Evolutionary conservation across 805 yeast species (phyloP).

Genomic region (Candida oleophila): DNA sequence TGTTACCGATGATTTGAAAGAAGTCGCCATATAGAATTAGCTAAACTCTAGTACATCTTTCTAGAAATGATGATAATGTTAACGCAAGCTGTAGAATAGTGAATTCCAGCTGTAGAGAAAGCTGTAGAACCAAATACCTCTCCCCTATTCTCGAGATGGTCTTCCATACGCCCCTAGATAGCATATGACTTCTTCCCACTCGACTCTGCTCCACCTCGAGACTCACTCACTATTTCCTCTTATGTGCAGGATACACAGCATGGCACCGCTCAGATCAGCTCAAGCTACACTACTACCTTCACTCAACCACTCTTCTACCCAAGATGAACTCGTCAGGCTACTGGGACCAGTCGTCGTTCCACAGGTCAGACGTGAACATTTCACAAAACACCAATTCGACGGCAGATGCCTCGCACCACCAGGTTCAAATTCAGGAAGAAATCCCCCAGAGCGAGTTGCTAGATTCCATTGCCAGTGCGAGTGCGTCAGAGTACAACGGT

Average conservation of each 20-base stretch:
- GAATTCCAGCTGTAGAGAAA: no score
- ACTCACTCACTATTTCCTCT: no score
- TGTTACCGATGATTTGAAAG: slow-evolving; percentile 11
- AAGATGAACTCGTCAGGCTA: slow-evolving; percentile 27
- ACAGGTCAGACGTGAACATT: background rate
- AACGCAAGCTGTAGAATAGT: no score
- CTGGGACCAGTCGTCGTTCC: slow-evolving; percentile 19
- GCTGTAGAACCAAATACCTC: no score
- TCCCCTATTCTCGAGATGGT: no score
- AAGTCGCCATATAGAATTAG: slow-evolving; percentile 11
- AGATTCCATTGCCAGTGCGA: slow-evolving; percentile 23
- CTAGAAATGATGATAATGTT: background rate
- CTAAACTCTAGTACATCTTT: no score
- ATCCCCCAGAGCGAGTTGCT: slow-evolving; percentile 29
- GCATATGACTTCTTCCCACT: no score
- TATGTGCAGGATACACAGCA: slow-evolving; percentile 1
- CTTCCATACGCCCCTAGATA: no score
- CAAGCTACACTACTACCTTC: no score
- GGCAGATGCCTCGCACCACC: slow-evolving; percentile 17
- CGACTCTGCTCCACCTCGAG: no score
- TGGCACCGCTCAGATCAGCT: background rate
- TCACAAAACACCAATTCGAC: background rate
- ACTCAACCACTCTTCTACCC: no score
- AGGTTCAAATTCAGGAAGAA: slow-evolving; percentile 25
- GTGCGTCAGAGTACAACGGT: slow-evolving; percentile 5